Evolutionary conservation across 1,284 basidiomycete species (phyloP).

Genomic region (Marasmius tenuissimus): DNA sequence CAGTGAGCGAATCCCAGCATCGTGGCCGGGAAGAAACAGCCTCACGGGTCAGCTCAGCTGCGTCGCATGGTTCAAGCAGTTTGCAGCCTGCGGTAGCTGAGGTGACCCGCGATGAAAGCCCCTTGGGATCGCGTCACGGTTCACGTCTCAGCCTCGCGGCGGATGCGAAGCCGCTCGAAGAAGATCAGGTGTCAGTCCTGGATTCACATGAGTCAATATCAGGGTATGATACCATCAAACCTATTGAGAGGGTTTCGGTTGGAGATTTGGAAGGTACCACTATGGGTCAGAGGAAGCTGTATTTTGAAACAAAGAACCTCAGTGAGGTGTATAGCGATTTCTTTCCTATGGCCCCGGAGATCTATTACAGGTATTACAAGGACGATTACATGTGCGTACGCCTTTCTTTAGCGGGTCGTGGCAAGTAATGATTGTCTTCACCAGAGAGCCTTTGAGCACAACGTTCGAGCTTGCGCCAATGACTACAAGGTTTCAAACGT

Average conservation of each 20-base stretch:
- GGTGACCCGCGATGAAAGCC: background rate
- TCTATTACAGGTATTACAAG: conserved; percentile 5
- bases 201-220: no score
- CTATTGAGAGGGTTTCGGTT: no score
- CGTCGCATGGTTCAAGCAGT: background rate
- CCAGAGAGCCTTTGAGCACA: background rate
- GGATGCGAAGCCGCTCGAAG: no score
- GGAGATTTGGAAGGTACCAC: no score
- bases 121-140: background rate
- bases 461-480: background rate
- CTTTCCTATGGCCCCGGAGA: conserved; percentile 5
- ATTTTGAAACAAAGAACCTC: background rate
- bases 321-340: background rate
- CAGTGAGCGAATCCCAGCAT: background rate
- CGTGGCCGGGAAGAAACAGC: background rate
- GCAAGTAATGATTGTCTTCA: background rate
- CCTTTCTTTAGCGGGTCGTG: background rate
- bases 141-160: background rate
- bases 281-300: no score
- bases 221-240: no score
- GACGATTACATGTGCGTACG: conserved; percentile 1
- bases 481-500: background rate
- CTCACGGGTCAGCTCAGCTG: background rate
- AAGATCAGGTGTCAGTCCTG: no score
- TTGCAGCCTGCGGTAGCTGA: background rate